Evolutionary conservation across 1,139 yeast genomes (phyloP).

Genomic region (Taphrina wiesneri): DNA sequence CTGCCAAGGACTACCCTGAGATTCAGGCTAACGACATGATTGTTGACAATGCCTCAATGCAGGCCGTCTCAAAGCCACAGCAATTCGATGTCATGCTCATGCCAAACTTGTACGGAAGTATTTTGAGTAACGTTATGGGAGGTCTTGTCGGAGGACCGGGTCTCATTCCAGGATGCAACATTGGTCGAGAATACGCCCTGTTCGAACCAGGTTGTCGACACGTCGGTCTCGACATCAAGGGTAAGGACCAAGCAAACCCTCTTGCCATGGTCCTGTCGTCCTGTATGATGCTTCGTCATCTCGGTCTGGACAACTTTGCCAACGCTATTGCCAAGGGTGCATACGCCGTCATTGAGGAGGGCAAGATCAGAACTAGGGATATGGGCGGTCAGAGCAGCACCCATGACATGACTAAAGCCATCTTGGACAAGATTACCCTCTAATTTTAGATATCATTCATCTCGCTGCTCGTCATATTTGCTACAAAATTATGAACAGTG

Average conservation of each 20-base stretch:
- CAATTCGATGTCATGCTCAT: constrained; percentile 97
- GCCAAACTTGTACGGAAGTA: constrained; percentile 97
- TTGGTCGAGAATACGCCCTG: constrained; percentile 96
- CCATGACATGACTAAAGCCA: constrained; percentile 80
- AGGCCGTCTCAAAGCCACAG: constrained; percentile 96
- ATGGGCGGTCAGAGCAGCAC: constrained; percentile 92
- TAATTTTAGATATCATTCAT: not conserved
- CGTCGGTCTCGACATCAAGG: constrained; percentile 79
- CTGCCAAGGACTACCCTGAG: constrained; percentile 78
- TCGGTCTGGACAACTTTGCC: constrained; percentile 81
- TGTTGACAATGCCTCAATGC: constrained; percentile 99
- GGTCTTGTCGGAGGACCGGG: constrained; percentile 99
- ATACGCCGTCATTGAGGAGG: constrained; percentile 88
- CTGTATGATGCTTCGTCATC: constrained; percentile 98
- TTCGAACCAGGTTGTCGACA: constrained; percentile 99
- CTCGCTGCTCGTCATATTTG: not conserved
- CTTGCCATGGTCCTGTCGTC: constrained; percentile 94
- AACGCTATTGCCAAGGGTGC: constrained; percentile 85
- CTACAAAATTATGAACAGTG: not conserved
- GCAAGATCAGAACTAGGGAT: constrained; percentile 94
- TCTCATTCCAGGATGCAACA: constrained; percentile 96
- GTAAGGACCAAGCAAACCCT: constrained; percentile 70
- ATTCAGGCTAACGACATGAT: constrained; percentile 86
- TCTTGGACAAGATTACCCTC: constrained; percentile 49
- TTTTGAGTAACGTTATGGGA: constrained; percentile 95